Conservation (phyloP, 305 asterid species). For the Rubia peregrina region DNA sequence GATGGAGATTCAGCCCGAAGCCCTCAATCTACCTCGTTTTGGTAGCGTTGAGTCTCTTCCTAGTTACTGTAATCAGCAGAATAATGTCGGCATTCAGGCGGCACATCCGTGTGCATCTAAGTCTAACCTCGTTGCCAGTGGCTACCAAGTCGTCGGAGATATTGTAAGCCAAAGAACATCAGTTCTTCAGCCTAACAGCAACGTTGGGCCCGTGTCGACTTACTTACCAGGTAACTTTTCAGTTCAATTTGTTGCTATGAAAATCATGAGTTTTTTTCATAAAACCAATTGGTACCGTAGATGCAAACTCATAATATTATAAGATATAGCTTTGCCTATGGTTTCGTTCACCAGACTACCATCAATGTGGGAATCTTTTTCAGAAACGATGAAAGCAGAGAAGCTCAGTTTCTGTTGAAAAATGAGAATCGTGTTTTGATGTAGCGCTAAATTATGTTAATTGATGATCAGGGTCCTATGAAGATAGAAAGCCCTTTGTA, state of each 20-base stretch:
- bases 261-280: too few relatives aligned
- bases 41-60: background rate
- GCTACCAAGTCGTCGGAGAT: slow-evolving; percentile 12
- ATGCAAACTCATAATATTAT: too few relatives aligned
- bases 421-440: background rate
- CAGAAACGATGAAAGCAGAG: too few relatives aligned
- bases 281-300: too few relatives aligned
- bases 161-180: background rate
- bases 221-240: slow-evolving; percentile 13
- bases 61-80: background rate
- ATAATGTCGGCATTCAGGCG: background rate
- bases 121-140: slow-evolving; percentile 10
- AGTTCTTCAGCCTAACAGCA: slow-evolving; percentile 9
- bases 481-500: background rate
- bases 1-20: background rate
- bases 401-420: too few relatives aligned
- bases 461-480: slow-evolving; percentile 4
- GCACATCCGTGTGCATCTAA: background rate
- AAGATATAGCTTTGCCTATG: too few relatives aligned
- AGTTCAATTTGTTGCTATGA: too few relatives aligned
- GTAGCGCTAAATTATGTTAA: background rate
- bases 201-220: background rate
- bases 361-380: too few relatives aligned
- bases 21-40: background rate
- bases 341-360: too few relatives aligned